These are phyloP conservation scores for Corylus avellana DNA, from an alignment of 306 rosid species.

Conservation along the genomic window DNA sequence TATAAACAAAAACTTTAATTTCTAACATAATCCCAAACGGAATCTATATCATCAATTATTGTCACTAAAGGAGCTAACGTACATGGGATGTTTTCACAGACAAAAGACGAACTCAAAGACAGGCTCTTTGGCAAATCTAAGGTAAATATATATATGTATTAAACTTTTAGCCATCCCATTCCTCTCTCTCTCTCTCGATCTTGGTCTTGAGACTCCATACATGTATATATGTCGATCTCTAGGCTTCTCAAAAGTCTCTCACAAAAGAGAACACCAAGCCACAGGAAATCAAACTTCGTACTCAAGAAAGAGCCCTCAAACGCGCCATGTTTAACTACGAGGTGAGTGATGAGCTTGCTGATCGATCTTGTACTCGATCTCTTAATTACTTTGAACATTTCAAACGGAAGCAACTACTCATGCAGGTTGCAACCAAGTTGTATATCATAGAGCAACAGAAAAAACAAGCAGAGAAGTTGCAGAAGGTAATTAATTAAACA, in stretches of 20 bases:
- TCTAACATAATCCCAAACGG: too few relatives aligned
- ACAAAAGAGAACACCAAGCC: conserved; percentile 71
- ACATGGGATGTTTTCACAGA: conserved; percentile 40
- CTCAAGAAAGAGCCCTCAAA: conserved; percentile 83
- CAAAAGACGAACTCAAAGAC: conserved; percentile 57
- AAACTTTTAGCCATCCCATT: not conserved
- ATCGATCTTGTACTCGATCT: not conserved
- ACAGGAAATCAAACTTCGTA: conserved; percentile 78
- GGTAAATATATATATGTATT: conserved; percentile 23
- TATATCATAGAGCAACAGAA: conserved; percentile 63
- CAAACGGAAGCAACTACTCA: not conserved
- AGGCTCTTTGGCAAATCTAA: conserved; percentile 45
- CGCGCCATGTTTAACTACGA: conserved; percentile 90
- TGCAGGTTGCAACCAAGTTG: conserved; percentile 75
- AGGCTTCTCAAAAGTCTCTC: conserved; percentile 54
- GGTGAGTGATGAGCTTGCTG: conserved; percentile 36
- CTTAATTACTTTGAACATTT: not conserved
- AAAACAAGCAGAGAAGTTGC: conserved; percentile 64
- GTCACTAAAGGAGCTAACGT: conserved; percentile 15
- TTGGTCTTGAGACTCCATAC: not conserved
- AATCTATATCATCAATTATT: conserved; percentile 1
- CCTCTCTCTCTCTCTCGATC: not conserved
- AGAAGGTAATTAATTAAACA: conserved; percentile 50
- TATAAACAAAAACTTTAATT: too few relatives aligned
- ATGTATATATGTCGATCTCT: not conserved